A percentile compares a stretch with the other conserved stretches of the same genome.
Evolutionary conservation across 495 filamentous ascomycete species (phyloP).

Genomic region (Trichocladium uniseriatum): DNA sequence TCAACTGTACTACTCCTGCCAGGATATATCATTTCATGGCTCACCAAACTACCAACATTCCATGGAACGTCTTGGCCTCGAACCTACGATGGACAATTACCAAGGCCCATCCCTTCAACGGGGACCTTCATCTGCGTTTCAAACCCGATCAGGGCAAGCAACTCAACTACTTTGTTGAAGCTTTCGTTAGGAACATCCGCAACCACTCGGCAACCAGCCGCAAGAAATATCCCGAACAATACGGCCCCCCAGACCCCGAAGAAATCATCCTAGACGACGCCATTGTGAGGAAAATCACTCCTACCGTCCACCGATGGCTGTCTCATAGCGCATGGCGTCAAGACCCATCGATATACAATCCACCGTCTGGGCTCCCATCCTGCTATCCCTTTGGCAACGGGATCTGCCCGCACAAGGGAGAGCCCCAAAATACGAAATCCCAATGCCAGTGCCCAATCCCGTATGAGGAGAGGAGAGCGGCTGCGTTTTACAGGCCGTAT

Average conservation of each 20-base stretch:
- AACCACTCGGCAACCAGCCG: not conserved
- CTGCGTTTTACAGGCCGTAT: not conserved
- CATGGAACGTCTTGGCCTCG: not conserved
- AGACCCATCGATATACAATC: too few species aligned
- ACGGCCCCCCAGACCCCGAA: not conserved
- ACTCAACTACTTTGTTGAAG: not conserved
- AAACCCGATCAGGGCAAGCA: not conserved
- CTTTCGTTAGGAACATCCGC: not conserved
- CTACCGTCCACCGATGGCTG: not conserved
- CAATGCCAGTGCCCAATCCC: not conserved
- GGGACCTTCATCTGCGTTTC: not conserved
- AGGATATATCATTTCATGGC: too few species aligned
- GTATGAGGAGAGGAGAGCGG: not conserved
- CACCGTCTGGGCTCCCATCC: too few species aligned
- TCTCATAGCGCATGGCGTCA: not conserved
- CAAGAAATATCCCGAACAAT: not conserved
- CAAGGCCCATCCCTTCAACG: not conserved
- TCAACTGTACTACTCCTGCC: too few species aligned
- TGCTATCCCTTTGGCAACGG: too few species aligned
- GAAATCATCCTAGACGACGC: constrained; percentile 1
- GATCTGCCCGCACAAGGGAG: not conserved
- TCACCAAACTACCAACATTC: not conserved
- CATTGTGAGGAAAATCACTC: not conserved
- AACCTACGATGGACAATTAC: not conserved
- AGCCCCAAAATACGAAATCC: too few species aligned